phyloP scores from a whole-genome alignment of 306 rosid genomes.

The Psophocarpus tetragonolobus region DNA sequence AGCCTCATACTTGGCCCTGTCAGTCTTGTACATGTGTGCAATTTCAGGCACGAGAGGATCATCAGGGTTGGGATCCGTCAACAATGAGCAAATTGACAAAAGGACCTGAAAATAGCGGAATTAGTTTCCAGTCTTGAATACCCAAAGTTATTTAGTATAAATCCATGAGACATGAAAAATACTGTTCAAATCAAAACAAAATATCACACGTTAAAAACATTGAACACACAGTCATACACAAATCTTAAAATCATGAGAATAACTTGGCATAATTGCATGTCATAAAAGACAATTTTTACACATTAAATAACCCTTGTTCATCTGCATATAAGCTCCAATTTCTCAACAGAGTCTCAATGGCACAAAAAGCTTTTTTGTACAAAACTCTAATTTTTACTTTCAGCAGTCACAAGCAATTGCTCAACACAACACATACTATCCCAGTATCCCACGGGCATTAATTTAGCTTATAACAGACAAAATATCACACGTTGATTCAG shows the following conservation, averaged over 20 bases:
- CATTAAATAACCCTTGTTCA: background rate
- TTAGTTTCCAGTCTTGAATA: background rate
- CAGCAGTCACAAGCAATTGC: background rate
- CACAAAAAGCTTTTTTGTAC: background rate
- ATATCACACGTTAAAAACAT: background rate
- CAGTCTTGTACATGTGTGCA: conserved; percentile 89
- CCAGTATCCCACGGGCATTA: background rate
- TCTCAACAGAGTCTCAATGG: background rate
- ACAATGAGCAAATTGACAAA: conserved; percentile 74
- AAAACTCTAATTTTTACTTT: background rate
- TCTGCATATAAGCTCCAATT: background rate
- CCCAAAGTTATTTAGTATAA: background rate
- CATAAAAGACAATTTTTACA: background rate
- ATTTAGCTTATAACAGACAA: background rate
- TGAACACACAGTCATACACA: background rate
- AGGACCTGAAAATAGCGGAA: conserved; percentile 60
- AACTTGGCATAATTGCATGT: background rate
- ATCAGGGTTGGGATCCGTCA: conserved; percentile 88
- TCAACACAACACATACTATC: background rate
- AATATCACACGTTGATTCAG: background rate
- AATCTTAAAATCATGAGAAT: background rate
- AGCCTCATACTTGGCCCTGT: conserved; percentile 75
- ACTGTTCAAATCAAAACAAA: background rate
- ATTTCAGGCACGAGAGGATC: conserved; percentile 92
- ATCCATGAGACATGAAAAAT: background rate